These are phyloP conservation scores for Pseudophaeomoniella oleicola DNA, from an alignment of 2,329 filamentous ascomycete species.

Conservation along the genomic window DNA sequence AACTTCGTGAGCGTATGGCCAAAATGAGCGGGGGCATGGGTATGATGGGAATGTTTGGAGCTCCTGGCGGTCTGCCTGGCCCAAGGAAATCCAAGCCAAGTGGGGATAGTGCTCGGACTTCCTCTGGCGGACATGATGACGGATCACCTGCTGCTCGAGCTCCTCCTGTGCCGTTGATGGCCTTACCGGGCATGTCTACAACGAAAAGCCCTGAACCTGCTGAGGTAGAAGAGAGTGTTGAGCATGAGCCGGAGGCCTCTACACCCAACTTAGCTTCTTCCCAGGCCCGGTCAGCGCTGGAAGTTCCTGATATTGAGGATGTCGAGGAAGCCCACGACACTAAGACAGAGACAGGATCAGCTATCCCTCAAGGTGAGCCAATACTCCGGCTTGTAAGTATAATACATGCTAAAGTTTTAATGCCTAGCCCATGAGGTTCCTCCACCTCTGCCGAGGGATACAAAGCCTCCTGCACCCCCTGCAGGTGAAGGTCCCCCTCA, in stretches of 20 bases:
- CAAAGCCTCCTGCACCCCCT: slow-evolving; percentile 23
- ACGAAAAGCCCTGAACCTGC: slow-evolving; percentile 33
- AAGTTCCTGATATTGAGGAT: slow-evolving; percentile 6
- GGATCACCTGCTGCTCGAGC: slow-evolving; percentile 18
- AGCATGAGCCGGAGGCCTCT: slow-evolving; percentile 28
- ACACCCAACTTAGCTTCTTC: background rate
- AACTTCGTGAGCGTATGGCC: slow-evolving; percentile 87
- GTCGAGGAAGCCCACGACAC: slow-evolving; percentile 7
- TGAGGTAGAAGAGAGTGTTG: slow-evolving; percentile 40
- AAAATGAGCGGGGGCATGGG: slow-evolving; percentile 98
- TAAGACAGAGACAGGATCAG: slow-evolving; percentile 18
- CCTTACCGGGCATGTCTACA: slow-evolving; percentile 57
- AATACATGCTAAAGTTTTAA: too few species aligned
- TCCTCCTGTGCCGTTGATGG: slow-evolving; percentile 39
- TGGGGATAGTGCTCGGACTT: slow-evolving; percentile 18
- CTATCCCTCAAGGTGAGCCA: slow-evolving; percentile 35
- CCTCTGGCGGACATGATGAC: slow-evolving; percentile 17
- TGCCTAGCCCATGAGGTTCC: slow-evolving; percentile 28
- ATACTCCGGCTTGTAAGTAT: slow-evolving; percentile 3
- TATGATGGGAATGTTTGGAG: slow-evolving; percentile 86
- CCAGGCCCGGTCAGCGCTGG: background rate
- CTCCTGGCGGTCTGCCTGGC: slow-evolving; percentile 48
- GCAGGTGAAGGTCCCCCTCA: too few species aligned
- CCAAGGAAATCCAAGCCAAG: slow-evolving; percentile 35
- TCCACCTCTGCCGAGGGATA: slow-evolving; percentile 25